Conservation (phyloP, 768 basidiomycete genomes). For the Clathrus columnatus region DNA sequence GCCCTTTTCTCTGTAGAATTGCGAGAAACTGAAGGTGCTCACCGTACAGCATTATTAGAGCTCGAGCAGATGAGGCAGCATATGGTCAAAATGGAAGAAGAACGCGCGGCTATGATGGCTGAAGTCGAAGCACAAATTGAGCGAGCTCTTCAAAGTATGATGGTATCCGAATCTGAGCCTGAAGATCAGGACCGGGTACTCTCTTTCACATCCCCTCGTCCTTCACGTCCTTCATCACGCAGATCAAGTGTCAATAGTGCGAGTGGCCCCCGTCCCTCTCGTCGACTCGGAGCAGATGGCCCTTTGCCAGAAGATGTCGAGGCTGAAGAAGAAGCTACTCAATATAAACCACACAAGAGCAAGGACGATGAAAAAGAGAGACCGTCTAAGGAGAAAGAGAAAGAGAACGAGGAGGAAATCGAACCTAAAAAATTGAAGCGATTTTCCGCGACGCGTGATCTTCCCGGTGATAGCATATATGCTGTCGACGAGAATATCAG, state of each 20-base stretch:
- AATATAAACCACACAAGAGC: constrained; percentile 28
- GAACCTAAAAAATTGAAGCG: constrained; percentile 57
- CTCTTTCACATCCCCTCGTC: constrained; percentile 49
- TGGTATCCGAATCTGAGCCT: constrained; percentile 70
- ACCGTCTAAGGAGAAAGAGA: constrained; percentile 45
- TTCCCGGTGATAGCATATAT: constrained; percentile 66
- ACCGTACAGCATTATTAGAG: constrained; percentile 72
- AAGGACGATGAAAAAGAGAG: constrained; percentile 17
- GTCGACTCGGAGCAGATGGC: constrained; percentile 72
- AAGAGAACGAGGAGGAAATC: constrained; percentile 49
- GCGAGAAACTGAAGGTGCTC: constrained; percentile 71
- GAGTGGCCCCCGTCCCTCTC: constrained; percentile 38
- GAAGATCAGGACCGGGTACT: constrained; percentile 59
- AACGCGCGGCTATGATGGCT: constrained; percentile 84
- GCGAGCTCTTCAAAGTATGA: constrained; percentile 68
- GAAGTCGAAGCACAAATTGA: constrained; percentile 91
- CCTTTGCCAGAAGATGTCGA: constrained; percentile 53
- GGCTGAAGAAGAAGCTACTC: constrained; percentile 16
- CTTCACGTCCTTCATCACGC: constrained; percentile 43
- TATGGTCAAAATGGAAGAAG: constrained; percentile 84
- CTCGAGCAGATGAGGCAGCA: constrained; percentile 73
- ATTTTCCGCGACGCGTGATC: constrained; percentile 64
- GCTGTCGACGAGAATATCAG: constrained; percentile 85
- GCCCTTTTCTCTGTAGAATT: constrained; percentile 43
- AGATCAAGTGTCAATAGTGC: constrained; percentile 49